These are phyloP conservation scores for Microbotryum saponariae DNA, from an alignment of 1,284 basidiomycete species.

Conservation along the genomic window DNA sequence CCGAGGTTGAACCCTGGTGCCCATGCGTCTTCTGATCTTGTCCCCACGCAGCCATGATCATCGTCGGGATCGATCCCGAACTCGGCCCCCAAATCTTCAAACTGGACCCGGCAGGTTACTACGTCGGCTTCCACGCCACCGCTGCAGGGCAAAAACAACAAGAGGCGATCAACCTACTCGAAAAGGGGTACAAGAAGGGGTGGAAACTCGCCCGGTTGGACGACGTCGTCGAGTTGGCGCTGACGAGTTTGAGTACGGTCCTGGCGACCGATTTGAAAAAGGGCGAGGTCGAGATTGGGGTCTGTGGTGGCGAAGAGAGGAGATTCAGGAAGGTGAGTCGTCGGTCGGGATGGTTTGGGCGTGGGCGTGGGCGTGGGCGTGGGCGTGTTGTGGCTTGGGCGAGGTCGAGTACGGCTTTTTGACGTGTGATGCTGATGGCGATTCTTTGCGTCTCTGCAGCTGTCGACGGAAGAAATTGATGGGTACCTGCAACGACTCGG, in stretches of 20 bases:
- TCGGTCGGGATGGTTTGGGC: not conserved
- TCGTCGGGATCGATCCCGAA: constrained; percentile 88
- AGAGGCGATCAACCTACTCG: constrained; percentile 90
- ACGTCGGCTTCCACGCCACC: constrained; percentile 95
- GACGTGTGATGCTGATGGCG: constrained; percentile 23
- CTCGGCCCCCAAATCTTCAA: constrained; percentile 86
- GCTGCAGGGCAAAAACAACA: constrained; percentile 96
- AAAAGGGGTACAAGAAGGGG: constrained; percentile 95
- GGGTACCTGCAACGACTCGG: constrained; percentile 78
- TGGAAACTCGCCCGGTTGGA: constrained; percentile 17
- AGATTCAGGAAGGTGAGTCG: constrained; percentile 36
- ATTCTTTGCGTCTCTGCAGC: constrained; percentile 27
- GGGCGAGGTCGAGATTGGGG: constrained; percentile 50
- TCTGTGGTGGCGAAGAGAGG: constrained; percentile 33
- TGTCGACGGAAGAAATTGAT: constrained; percentile 68
- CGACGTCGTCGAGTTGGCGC: constrained; percentile 62
- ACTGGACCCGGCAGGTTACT: constrained; percentile 97
- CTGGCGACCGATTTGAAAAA: constrained; percentile 90
- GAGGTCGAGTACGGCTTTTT: not conserved
- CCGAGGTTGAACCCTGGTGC: not conserved
- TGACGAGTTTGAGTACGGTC: constrained; percentile 86
- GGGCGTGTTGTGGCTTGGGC: constrained; percentile 15
- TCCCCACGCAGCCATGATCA: constrained; percentile 68
- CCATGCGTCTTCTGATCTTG: constrained; percentile 1
- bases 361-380: no score